Evolutionary conservation across 163 green algal species (phyloP), one percentile per base, ranked within the genome.

Genomic region (Scenedesmus sp.): DNA sequence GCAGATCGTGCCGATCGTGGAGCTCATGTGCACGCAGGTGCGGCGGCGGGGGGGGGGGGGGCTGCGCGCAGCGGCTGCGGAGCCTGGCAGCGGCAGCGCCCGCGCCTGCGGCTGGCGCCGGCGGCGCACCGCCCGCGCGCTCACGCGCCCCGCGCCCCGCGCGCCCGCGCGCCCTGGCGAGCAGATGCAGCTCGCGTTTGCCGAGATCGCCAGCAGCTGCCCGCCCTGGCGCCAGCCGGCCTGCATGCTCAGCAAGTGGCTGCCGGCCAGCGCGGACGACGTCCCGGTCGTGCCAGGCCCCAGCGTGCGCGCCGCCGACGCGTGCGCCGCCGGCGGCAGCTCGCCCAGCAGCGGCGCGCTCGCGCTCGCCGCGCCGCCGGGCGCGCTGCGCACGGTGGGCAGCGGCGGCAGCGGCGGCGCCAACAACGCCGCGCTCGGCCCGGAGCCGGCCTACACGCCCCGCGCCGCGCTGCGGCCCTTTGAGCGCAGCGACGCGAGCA

Each of bases 21-120:
- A 80, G 58, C 53, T 80, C 45, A 63, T 80, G 45, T 80, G 71
- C 71, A 20, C 9, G 11, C 45, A 80, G 71, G 71, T 80, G 47
- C 9, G 57, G 5, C 15, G 29, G 28, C 2, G 29, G 51, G 7
- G 6, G 24, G 53, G n/a, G n/a, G n/a, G n/a, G n/a, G n/a, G n/a
- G n/a, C n/a, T n/a, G n/a, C n/a, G n/a, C n/a, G n/a, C n/a, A n/a
- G n/a, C n/a, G n/a, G 11, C 24, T 65, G 56, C 17, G 24, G 18
- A 39, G 15, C 14, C 56, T 65, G 56, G 24, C 2, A 48, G 15
- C 34, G 24, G 60, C 60, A 70, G 60, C 33, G n/a, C n/a, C n/a
- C n/a, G n/a, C n/a, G n/a, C n/a, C n/a, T n/a, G n/a, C n/a, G n/a
- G n/a, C n/a, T n/a, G n/a, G n/a, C n/a, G n/a, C n/a, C n/a, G n/a